A percentile compares a stretch with the other conserved stretches of the same genome.
Evolutionary conservation across 768 basidiomycete species (phyloP).

Genomic region (Leccinellum luteum): DNA sequence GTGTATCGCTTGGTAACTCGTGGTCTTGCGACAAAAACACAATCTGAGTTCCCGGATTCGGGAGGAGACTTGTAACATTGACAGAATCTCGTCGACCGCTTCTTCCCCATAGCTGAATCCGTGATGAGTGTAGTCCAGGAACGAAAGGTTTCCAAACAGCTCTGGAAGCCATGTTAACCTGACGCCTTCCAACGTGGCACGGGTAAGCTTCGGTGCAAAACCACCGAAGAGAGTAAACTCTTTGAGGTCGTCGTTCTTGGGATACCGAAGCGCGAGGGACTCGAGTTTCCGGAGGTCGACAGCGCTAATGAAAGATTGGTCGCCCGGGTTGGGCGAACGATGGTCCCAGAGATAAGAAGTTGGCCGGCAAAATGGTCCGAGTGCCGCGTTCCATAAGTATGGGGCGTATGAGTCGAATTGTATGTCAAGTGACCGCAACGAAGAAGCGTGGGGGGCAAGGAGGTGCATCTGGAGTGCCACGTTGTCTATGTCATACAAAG

Average conservation of each 20-base stretch:
- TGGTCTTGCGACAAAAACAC: slow-evolving; percentile 46
- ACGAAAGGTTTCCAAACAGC: slow-evolving; percentile 58
- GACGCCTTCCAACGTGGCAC: slow-evolving; percentile 60
- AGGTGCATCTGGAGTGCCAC: slow-evolving; percentile 64
- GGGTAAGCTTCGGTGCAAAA: slow-evolving; percentile 52
- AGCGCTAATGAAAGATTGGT: slow-evolving; percentile 11
- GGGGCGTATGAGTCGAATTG: slow-evolving; percentile 54
- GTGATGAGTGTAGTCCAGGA: slow-evolving; percentile 71
- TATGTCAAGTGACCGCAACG: slow-evolving; percentile 63
- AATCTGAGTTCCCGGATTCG: slow-evolving; percentile 54
- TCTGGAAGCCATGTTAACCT: slow-evolving; percentile 61
- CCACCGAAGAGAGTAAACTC: slow-evolving; percentile 65
- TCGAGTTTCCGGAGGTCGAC: slow-evolving; percentile 46
- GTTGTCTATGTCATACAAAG: slow-evolving; percentile 33
- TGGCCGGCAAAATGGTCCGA: slow-evolving; percentile 50
- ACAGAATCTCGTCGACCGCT: slow-evolving; percentile 55
- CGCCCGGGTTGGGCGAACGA: slow-evolving; percentile 11
- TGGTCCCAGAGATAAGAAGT: slow-evolving; percentile 24
- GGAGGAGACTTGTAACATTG: slow-evolving; percentile 54
- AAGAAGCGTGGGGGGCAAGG: slow-evolving; percentile 44
- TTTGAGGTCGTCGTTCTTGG: slow-evolving; percentile 66
- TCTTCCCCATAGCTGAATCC: slow-evolving; percentile 58
- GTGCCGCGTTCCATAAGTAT: slow-evolving; percentile 65
- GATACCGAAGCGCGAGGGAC: slow-evolving; percentile 56
- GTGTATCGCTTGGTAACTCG: slow-evolving; percentile 16